Conservation (phyloP, 2,329 filamentous ascomycete genomes). For the Aspergillus quadrilineatus region DNA sequence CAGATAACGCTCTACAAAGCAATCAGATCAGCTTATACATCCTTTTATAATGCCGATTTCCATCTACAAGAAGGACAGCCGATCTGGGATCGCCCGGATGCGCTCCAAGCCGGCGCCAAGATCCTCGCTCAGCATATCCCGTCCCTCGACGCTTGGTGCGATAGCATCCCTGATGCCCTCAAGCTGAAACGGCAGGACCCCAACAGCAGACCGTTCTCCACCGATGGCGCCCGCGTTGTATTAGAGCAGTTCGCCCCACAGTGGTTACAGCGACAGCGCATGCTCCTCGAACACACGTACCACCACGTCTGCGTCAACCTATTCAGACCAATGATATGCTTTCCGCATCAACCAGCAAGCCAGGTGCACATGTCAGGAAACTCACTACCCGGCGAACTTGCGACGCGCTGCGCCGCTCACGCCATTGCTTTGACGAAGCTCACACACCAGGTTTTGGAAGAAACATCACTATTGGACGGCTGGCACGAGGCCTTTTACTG, state of each 20-base stretch:
- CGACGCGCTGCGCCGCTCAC: constrained; percentile 33
- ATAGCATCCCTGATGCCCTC: constrained; percentile 39
- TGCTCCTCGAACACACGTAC: constrained; percentile 45
- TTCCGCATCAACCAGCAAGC: constrained; percentile 29
- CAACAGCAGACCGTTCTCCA: constrained; percentile 38
- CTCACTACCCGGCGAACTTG: not conserved
- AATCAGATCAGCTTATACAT: too few species aligned
- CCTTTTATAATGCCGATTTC: too few species aligned
- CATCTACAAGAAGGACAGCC: constrained; percentile 17
- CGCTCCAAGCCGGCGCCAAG: constrained; percentile 30
- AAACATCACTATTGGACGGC: constrained; percentile 36
- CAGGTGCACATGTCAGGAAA: too few species aligned
- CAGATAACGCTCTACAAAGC: too few species aligned
- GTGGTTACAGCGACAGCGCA: constrained; percentile 46
- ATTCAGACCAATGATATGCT: constrained; percentile 44
- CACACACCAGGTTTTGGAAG: constrained; percentile 35
- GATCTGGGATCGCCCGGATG: constrained; percentile 27
- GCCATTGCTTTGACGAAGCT: constrained; percentile 42
- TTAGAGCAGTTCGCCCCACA: constrained; percentile 39
- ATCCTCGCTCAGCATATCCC: not conserved
- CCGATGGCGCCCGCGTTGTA: constrained; percentile 35
- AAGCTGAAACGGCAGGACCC: constrained; percentile 36
- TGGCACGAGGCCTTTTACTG: constrained; percentile 45
- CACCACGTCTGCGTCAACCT: constrained; percentile 41
- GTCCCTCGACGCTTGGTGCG: constrained; percentile 30